phyloP scores from a whole-genome alignment of 345 rosid species.

The Geranium brycei region DNA sequence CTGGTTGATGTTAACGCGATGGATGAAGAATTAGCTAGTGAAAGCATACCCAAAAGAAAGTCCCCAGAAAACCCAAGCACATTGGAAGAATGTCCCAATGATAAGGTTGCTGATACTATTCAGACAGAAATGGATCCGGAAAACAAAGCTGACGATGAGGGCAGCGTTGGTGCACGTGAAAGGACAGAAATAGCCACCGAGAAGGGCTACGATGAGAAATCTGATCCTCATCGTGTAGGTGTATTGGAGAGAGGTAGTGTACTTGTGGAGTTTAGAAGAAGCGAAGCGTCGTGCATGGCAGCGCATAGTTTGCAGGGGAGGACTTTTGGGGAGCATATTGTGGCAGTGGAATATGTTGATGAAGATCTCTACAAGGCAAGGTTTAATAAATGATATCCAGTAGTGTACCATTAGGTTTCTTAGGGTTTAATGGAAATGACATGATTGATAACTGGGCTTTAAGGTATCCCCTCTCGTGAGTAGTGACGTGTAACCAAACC shows the following conservation, averaged over 20 bases:
- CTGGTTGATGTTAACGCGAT: not conserved
- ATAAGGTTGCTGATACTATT: constrained; percentile 1
- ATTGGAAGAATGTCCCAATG: too few relatives aligned
- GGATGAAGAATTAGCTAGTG: not conserved
- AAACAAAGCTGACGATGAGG: constrained; percentile 11
- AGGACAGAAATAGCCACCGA: not conserved
- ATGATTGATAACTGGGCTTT: not conserved
- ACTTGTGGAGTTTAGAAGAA: constrained; percentile 65
- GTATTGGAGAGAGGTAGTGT: constrained; percentile 59
- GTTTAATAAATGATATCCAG: constrained; percentile 28
- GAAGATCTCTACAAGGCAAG: constrained; percentile 36
- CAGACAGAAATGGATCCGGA: constrained; percentile 3
- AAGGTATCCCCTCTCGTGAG: too few relatives aligned
- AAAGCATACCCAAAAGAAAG: not conserved
- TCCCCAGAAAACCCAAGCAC: not conserved
- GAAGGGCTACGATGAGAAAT: constrained; percentile 18
- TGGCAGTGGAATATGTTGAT: constrained; percentile 50
- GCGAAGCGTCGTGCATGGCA: constrained; percentile 53
- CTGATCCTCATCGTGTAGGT: constrained; percentile 11
- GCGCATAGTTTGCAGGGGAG: constrained; percentile 73
- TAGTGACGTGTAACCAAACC: not conserved
- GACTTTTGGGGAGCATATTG: constrained; percentile 36
- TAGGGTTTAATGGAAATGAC: not conserved
- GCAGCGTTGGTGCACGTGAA: constrained; percentile 10
- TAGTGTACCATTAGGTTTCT: too few relatives aligned